These are phyloP conservation scores for Blastocystis sp. DNA, from an alignment of 352 stramenopile species.

Conservation along the genomic window DNA sequence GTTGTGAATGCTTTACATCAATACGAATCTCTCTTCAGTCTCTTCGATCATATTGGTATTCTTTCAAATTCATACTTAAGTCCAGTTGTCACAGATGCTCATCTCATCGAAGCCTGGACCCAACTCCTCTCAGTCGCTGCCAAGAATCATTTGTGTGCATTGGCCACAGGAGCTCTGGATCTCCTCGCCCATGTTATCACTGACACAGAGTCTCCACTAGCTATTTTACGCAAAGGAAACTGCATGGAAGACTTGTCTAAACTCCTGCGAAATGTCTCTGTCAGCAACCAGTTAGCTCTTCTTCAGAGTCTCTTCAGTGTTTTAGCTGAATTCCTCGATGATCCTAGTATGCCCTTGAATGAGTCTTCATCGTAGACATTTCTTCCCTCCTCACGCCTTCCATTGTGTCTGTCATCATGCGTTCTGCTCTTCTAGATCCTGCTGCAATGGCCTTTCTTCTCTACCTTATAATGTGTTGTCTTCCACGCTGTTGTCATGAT, in stretches of 20 bases:
- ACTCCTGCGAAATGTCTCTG: background rate
- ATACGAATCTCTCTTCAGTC: background rate
- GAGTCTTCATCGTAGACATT: background rate
- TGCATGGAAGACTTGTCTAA: background rate
- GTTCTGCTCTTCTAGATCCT: background rate
- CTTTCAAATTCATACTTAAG: background rate
- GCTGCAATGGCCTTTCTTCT: background rate
- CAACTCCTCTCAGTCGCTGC: background rate
- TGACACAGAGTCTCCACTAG: background rate
- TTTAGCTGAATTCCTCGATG: background rate
- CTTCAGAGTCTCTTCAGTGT: background rate
- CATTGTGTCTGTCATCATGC: background rate
- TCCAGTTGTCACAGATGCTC: background rate
- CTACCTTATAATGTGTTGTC: background rate
- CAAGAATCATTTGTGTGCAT: background rate
- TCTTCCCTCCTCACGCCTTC: background rate
- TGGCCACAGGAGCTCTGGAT: background rate
- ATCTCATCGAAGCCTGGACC: background rate
- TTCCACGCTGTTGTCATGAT: background rate
- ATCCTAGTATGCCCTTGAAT: background rate
- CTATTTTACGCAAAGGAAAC: background rate
- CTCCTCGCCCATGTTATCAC: background rate
- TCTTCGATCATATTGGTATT: slow-evolving; percentile 13
- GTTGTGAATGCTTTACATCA: too few species aligned
- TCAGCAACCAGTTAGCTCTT: background rate